Base-by-base conservation (phyloP, 805 yeast species). In the Diddensiella transvaalensis region DNA sequence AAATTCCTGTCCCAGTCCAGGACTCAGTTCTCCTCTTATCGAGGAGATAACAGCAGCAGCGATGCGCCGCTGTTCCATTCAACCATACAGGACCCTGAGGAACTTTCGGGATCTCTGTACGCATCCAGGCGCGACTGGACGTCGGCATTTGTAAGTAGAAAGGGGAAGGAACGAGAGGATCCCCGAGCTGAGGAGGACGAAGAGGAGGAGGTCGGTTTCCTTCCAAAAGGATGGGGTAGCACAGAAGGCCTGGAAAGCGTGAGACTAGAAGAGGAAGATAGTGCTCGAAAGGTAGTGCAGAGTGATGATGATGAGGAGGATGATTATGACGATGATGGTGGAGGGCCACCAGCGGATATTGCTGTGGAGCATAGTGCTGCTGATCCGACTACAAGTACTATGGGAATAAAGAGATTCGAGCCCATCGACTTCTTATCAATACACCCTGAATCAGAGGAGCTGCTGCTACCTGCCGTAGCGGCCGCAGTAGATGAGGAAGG, bases 1-100 rank as follows among this genome's bases (percentile, higher is more conserved):
- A 59, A 62, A 53, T 61, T 66, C 40, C 60, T 67, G 43, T 54
- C 68, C 13, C 63, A 63, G 47, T 64, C 69, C 23, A 64, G 57
- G 55, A 53, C 60, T 36, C 60, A 64, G 36, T 59, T 62, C 48
- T 60, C 65, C 36, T 52, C 56, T 32, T n/a, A 13, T 37, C 22
- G 35, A 19, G 36, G 29, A 40, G 11, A 35, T 26, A 18, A 8
- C 41, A 4, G n/a, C 10, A n/a, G n/a, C n/a, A n/a, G n/a, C n/a
- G 55, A 51, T 11, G 65, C 64, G 22, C 66, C 66, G 6, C 50
- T 62, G 36, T 62, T 62, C 51, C 53, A 49, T 40, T 53, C 63
- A 11, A 48, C 60, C 10, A 48, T 48, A 22, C 61, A 60, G n/a
- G 56, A 60, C 32, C 49, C 47, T 35, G 48, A 48, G 32, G 50